Evolutionary conservation across 768 basidiomycete species (phyloP), one percentile per base, ranked within the genome.

Genomic region (Lepiota venenata): DNA sequence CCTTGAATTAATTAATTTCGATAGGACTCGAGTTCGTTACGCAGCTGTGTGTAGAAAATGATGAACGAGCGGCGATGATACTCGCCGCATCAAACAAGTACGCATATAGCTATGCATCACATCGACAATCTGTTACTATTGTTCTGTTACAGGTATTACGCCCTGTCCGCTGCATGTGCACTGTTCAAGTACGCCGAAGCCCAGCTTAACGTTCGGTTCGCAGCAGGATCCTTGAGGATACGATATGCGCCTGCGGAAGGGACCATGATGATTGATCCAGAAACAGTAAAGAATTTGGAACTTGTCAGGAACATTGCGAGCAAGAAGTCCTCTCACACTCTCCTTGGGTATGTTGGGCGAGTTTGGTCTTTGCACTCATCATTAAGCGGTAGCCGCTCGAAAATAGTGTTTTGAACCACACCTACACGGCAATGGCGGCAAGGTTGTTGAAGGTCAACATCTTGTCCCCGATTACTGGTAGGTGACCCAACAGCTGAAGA

Each of bases 211-310:
- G 82, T 79, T 0, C 80, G 83, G 12, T 98, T 90, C 65, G 78
- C 89, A 1, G 67, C 78, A 0, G 74, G 71, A 3, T 91, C 91
- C 8, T 73, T 93, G 20, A 79, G 84, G 32, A 91, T 93, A 51
- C 77, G 82, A 18, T 94, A 88, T 62, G 74, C 82, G 1, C 82
- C 89, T 1, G 84, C 90, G 0, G 91, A 95, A 65, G 95, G 95
- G 0, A 95, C 92, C 0, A 91, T 98, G 88, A 80, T 97, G 79
- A 88, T 99, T 58, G 97, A 98, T 64, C 79, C 85, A 0, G 94
- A 94, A 57, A 93, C 90, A 0, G 91, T 85, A 2, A 81, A 81
- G 39, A 94, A 96, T 65, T 78, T 99, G 5, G 97, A 99, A 64
- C 76, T 99, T 1, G 88, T 96, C 14, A 81, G 76, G 8, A 98